Evolutionary conservation across 148 eudicot genomes (phyloP).

Genomic region (Agrostemma githago): DNA sequence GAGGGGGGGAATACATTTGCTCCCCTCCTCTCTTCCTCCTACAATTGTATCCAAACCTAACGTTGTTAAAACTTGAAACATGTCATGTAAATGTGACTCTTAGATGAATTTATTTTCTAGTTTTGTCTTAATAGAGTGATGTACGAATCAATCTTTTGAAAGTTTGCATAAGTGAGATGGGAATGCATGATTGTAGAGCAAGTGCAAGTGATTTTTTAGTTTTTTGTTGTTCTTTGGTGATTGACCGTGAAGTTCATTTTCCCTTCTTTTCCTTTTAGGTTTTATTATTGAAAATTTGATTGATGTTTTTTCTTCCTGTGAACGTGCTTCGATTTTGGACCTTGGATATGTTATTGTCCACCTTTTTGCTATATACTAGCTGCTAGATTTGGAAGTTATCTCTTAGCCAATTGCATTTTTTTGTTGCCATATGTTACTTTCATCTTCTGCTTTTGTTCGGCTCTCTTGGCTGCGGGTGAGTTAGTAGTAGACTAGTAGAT

Average conservation of each 20-base stretch:
- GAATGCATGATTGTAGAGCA: neutral
- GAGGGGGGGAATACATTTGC: no score
- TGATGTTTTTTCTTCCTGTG: neutral
- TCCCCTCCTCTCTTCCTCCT: neutral
- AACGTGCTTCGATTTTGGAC: conserved; percentile 6
- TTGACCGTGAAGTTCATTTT: neutral
- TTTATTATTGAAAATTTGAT: neutral
- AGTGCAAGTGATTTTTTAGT: neutral
- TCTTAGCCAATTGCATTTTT: conserved; percentile 3
- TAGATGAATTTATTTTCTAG: no score
- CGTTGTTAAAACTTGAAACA: neutral
- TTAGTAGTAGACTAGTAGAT: conserved; percentile 6
- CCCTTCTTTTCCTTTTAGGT: conserved; percentile 6
- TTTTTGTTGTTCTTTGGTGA: neutral
- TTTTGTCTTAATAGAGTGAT: neutral
- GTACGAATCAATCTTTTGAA: neutral
- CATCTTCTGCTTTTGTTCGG: conserved; percentile 12
- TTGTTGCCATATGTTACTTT: conserved; percentile 19
- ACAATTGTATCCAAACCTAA: neutral
- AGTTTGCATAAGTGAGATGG: neutral
- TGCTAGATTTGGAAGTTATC: conserved; percentile 10
- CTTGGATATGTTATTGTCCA: neutral
- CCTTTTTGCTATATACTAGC: conserved; percentile 5
- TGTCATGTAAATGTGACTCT: neutral
- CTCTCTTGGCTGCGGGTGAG: conserved; percentile 10